Evolutionary conservation across 306 rosid genomes (phyloP).

Genomic region (Luffa aegyptiaca): DNA sequence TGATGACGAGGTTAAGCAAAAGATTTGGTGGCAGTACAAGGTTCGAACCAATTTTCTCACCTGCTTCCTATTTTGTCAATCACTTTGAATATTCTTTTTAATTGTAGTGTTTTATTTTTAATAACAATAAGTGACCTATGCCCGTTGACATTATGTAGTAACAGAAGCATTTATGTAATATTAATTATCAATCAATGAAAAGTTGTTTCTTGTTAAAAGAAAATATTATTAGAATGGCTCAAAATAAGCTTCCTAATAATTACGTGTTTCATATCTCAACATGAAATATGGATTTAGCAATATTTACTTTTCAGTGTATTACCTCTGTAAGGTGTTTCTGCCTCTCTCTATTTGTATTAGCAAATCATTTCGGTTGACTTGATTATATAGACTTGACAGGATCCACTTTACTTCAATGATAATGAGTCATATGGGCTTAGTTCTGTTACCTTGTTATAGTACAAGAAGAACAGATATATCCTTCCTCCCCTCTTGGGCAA

Average conservation of each 20-base stretch:
- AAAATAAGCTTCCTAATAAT: background rate
- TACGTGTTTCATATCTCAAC: background rate
- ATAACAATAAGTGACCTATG: background rate
- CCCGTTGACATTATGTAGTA: background rate
- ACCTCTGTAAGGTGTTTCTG: background rate
- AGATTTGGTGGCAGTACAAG: constrained; percentile 92
- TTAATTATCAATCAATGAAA: background rate
- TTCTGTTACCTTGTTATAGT: constrained; percentile 5
- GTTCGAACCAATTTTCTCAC: constrained; percentile 27
- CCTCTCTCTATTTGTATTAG: background rate
- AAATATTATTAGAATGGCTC: background rate
- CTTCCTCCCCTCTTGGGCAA: background rate
- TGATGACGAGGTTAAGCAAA: constrained; percentile 74
- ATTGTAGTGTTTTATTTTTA: background rate
- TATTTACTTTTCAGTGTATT: background rate
- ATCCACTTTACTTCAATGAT: background rate
- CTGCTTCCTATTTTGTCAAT: constrained; percentile 5
- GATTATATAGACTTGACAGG: background rate
- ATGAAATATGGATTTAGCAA: background rate
- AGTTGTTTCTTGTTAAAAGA: too few species aligned
- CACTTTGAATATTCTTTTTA: background rate
- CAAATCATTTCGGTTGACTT: background rate
- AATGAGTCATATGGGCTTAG: background rate
- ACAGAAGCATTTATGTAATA: background rate
- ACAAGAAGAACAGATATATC: background rate